Conservation (phyloP, 1,284 basidiomycete genomes). For the Agaricales sp. region DNA sequence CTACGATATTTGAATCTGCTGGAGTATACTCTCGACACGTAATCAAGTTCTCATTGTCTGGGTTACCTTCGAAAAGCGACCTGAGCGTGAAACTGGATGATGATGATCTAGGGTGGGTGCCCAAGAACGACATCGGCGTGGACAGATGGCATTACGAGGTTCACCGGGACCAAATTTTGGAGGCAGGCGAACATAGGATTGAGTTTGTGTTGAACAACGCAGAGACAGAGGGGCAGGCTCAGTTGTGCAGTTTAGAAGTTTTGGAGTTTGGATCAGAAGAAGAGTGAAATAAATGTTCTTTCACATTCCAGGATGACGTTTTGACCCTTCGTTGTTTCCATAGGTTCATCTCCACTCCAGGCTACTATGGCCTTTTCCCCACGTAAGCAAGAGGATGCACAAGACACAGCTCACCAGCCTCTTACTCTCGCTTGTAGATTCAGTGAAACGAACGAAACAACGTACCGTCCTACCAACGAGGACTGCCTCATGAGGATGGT, state of each 20-base stretch:
- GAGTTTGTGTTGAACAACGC: conserved; percentile 45
- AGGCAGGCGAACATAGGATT: conserved; percentile 42
- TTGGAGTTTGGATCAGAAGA: conserved; percentile 62
- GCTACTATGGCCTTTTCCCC: conserved; percentile 65
- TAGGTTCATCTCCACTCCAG: conserved; percentile 54
- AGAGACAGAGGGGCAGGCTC: conserved; percentile 45
- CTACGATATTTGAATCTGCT: conserved; percentile 50
- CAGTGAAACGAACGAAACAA: conserved; percentile 40
- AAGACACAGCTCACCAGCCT: no score
- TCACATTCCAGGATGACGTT: background rate
- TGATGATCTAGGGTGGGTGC: conserved; percentile 45
- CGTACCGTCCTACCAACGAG: conserved; percentile 72
- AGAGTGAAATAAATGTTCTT: conserved; percentile 34
- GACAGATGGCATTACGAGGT: conserved; percentile 72
- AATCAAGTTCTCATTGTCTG: conserved; percentile 68
- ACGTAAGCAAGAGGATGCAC: conserved; percentile 44
- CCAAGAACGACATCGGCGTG: conserved; percentile 42
- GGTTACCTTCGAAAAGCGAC: conserved; percentile 49
- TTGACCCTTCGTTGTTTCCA: conserved; percentile 3
- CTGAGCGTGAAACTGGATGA: conserved; percentile 56
- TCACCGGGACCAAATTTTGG: conserved; percentile 26
- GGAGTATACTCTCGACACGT: conserved; percentile 55
- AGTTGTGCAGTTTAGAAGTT: conserved; percentile 69
- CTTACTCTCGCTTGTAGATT: conserved; percentile 1
- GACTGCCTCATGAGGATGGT: conserved; percentile 79